A percentile compares a stretch with the other conserved stretches of the same genome.
phyloP scores from a whole-genome alignment of 148 eudicot species.

The Salicornia ramosissima region DNA sequence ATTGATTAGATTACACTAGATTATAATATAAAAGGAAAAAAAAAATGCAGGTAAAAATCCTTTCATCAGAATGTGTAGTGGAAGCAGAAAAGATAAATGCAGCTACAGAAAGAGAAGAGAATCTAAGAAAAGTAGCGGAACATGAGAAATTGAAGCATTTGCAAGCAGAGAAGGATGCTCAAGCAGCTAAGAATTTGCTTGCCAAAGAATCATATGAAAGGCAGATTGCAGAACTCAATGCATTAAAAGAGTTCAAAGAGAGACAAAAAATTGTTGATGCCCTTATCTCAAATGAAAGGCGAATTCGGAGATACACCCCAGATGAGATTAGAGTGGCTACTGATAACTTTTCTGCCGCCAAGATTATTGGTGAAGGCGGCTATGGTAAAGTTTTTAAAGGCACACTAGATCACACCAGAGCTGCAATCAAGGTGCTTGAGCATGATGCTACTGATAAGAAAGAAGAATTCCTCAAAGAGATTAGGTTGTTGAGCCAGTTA shows the following conservation, averaged over 20 bases:
- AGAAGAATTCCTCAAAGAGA: slow-evolving; percentile 70
- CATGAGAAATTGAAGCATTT: slow-evolving; percentile 54
- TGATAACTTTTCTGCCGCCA: slow-evolving; percentile 44
- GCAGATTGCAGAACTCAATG: slow-evolving; percentile 56
- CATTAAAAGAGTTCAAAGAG: slow-evolving; percentile 49
- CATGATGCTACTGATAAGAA: slow-evolving; percentile 59
- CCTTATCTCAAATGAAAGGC: slow-evolving; percentile 47
- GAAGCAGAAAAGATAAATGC: slow-evolving; percentile 57
- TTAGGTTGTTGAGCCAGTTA: slow-evolving; percentile 63
- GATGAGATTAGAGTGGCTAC: slow-evolving; percentile 63
- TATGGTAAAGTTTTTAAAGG: slow-evolving; percentile 78
- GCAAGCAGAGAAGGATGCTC: slow-evolving; percentile 55
- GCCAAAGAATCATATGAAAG: slow-evolving; percentile 57
- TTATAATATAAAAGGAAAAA: no score
- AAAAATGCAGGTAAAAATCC: slow-evolving; percentile 52
- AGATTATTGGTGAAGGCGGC: slow-evolving; percentile 71
- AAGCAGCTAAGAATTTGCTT: slow-evolving; percentile 45
- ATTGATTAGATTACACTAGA: background rate
- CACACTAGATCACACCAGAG: slow-evolving; percentile 64
- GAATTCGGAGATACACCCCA: slow-evolving; percentile 51
- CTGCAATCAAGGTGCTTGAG: slow-evolving; percentile 73
- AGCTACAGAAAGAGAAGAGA: slow-evolving; percentile 59
- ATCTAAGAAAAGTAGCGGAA: slow-evolving; percentile 50
- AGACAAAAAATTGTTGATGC: slow-evolving; percentile 49
- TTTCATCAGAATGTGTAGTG: slow-evolving; percentile 51